These are phyloP conservation scores for Rhodotorula glutinis DNA, from an alignment of 1,284 basidiomycete species.

Conservation along the genomic window DNA sequence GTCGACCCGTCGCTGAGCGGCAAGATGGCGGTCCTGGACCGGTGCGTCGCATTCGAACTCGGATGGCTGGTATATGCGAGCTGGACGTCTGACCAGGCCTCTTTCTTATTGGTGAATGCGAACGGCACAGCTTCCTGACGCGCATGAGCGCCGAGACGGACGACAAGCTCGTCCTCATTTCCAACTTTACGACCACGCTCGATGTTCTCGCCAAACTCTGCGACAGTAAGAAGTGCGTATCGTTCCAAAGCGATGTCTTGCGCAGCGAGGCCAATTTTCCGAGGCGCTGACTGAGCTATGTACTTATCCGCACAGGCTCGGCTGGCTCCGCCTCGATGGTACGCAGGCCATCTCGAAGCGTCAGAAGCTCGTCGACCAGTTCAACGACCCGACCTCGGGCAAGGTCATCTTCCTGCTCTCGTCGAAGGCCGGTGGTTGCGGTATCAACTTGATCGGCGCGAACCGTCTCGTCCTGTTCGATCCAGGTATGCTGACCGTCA, in stretches of 20 bases:
- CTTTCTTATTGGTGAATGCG: no score
- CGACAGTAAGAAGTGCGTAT: constrained; percentile 64
- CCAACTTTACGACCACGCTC: constrained; percentile 96
- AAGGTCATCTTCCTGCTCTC: constrained; percentile 95
- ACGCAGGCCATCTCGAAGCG: constrained; percentile 91
- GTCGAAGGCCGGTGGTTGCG: constrained; percentile 95
- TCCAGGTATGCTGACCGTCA: constrained; percentile 61
- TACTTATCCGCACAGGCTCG: constrained; percentile 68
- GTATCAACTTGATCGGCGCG: constrained; percentile 96
- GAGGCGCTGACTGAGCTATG: not conserved
- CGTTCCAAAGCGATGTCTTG: constrained; percentile 48
- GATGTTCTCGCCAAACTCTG: constrained; percentile 89
- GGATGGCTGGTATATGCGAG: no score
- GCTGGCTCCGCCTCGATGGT: constrained; percentile 87
- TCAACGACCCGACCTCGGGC: constrained; percentile 92
- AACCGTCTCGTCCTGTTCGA: constrained; percentile 95
- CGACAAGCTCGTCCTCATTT: constrained; percentile 98
- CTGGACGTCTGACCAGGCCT: no score
- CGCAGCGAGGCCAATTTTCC: not conserved
- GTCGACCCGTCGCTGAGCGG: constrained; percentile 60
- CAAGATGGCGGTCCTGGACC: constrained; percentile 90
- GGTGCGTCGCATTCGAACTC: constrained; percentile 55
- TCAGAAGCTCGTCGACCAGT: constrained; percentile 94
- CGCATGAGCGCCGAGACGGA: constrained; percentile 74
- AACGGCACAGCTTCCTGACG: constrained; percentile 67